Evolutionary conservation across 192 early-diverging fungal genomes (phyloP).

Genomic region (Kickxella alabastrina): DNA sequence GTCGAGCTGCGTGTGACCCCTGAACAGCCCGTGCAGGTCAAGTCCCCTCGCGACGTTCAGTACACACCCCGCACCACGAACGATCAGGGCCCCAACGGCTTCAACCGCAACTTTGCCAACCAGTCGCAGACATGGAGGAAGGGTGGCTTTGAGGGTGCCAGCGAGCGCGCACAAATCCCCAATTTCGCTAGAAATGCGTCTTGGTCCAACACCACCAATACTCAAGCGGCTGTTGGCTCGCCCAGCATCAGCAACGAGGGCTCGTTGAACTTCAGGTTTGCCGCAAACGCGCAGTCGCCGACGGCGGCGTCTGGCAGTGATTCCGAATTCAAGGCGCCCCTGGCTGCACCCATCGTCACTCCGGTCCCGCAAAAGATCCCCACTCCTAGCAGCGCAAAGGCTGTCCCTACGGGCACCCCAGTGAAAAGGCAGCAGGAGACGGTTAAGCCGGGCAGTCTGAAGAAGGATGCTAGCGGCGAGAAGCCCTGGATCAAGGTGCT

Average conservation of each 20-base stretch:
- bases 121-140: conserved; percentile 25
- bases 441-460: conserved; percentile 10
- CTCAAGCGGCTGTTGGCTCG: conserved; percentile 16
- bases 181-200: conserved; percentile 24
- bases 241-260: conserved; percentile 27
- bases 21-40: conserved; percentile 26
- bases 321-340: conserved; percentile 12
- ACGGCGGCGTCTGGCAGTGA: conserved; percentile 1
- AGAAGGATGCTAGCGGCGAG: conserved; percentile 13
- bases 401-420: not conserved
- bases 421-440: conserved; percentile 16
- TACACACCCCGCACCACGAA: conserved; percentile 7
- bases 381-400: conserved; percentile 12
- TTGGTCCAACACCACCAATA: conserved; percentile 34
- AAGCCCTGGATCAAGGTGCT: conserved; percentile 48
- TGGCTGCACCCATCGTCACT: conserved; percentile 35
- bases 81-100: conserved; percentile 5
- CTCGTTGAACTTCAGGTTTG: conserved; percentile 15
- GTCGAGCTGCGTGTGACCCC: conserved; percentile 43
- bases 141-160: conserved; percentile 6
- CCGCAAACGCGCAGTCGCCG: conserved; percentile 5
- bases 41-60: conserved; percentile 21
- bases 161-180: conserved; percentile 23
- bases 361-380: conserved; percentile 37
- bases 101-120: conserved; percentile 4